Evolutionary conservation across 1,139 yeast species (phyloP).

Genomic region (Zygosaccharomyces sapae): DNA sequence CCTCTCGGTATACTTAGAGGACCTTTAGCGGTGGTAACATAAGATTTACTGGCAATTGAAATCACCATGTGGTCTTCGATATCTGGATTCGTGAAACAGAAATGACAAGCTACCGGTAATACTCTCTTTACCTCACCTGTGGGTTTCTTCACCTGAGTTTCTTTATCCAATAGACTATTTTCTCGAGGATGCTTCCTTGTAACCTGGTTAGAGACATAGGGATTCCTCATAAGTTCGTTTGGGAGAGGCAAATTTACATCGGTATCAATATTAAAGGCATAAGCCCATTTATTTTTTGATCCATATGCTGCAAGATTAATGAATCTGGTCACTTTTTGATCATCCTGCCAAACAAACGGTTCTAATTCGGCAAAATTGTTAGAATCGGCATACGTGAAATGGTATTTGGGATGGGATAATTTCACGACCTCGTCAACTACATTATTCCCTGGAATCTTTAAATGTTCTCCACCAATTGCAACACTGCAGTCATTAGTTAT

Average conservation of each 20-base stretch:
- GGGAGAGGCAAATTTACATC: conserved; percentile 20
- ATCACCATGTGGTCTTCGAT: conserved; percentile 78
- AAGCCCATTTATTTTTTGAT: conserved; percentile 59
- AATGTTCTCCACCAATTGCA: conserved; percentile 43
- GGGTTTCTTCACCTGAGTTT: conserved; percentile 11
- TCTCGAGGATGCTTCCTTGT: conserved; percentile 19
- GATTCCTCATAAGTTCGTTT: conserved; percentile 38
- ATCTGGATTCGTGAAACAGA: conserved; percentile 77
- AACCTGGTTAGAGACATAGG: conserved; percentile 33
- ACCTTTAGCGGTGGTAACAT: conserved; percentile 81
- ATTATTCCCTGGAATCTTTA: conserved; percentile 29
- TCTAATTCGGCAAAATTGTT: conserved; percentile 53
- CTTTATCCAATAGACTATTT: conserved; percentile 12
- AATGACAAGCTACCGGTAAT: conserved; percentile 63
- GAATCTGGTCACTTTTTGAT: conserved; percentile 48
- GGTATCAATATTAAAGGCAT: conserved; percentile 53
- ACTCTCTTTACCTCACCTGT: conserved; percentile 39
- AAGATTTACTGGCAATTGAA: conserved; percentile 62
- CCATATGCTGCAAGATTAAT: conserved; percentile 61
- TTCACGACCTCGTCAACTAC: conserved; percentile 47
- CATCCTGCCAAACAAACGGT: conserved; percentile 53
- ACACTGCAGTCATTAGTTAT: conserved; percentile 61
- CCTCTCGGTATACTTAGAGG: conserved; percentile 58
- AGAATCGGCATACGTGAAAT: conserved; percentile 51
- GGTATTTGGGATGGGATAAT: conserved; percentile 54